Base-by-base conservation (phyloP, 352 stramenopile species). In the Plasmopara muralis region DNA sequence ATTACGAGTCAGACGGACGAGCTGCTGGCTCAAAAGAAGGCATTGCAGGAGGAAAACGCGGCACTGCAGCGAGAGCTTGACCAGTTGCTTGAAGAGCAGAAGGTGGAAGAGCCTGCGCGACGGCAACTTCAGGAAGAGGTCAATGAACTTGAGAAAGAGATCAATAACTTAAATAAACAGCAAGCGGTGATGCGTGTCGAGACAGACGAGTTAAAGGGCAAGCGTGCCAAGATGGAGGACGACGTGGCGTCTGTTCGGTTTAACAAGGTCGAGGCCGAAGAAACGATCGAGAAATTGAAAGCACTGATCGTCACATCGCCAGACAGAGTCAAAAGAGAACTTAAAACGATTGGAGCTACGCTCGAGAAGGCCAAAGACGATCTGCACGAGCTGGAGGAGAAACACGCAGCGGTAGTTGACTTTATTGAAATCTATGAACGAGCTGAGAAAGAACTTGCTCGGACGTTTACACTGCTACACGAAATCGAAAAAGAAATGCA, bases 251-350 rank as follows among this genome's bases (percentile, higher is more conserved):
- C 70, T 15, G 62, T 63, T 34, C 68, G 77, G 48, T 95, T 95
- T 55, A 68, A 83, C 34, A 75, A 97, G 15, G 48, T 96, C 30
- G 87, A 98, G 43, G 70, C 78, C 1, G 77, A 96, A 47, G 64
- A 74, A 1, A 72, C 92, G 43, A 88, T 96, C 53, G 66, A 87
- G 57, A 55, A 71, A 7, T 64, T 98, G 5, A 68, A 76, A 7
- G 52, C 64, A 41, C 80, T 93, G 65, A 79, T 98, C 48, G 88
- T 98, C 14, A 94, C 85, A 57, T 97, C 87, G 20, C 95, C 95
- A 0, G 79, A 89, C 12, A 68, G 83, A 40, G 83, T 96, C 13
- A 89, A 85, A 55, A 70, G 72, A 40, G 81, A 92, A 47, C 76
- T 93, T 9, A 57, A 58, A 14, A 30, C 41, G 13, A 85, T 90